Conservation (phyloP, 129 eudicot genomes). For the Smallanthus sonchifolius region DNA sequence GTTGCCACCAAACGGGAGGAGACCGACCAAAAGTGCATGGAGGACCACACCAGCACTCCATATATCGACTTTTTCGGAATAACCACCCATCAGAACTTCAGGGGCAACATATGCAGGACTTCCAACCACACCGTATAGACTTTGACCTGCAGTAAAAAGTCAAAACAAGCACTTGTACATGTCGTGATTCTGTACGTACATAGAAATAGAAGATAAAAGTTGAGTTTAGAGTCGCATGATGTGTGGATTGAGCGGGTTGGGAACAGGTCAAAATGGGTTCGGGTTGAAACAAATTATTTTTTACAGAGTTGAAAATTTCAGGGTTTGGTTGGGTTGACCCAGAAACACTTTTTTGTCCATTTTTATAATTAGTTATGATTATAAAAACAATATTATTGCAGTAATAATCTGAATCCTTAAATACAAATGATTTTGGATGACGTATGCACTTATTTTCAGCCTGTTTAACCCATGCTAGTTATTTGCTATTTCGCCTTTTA, state of each 20-base stretch:
- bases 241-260: background rate
- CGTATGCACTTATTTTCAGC: background rate
- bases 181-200: background rate
- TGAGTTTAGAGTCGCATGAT: background rate
- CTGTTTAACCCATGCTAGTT: background rate
- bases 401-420: background rate
- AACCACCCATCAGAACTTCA: constrained; percentile 40
- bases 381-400: background rate
- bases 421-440: background rate
- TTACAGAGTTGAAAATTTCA: background rate
- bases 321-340: background rate
- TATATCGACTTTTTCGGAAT: constrained; percentile 48
- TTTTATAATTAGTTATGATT: background rate
- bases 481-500: background rate
- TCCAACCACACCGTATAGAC: constrained; percentile 46
- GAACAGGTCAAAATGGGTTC: background rate
- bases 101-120: constrained; percentile 62
- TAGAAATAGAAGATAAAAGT: background rate
- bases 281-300: background rate
- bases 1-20: constrained; percentile 41
- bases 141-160: constrained; percentile 34
- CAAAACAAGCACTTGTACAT: background rate
- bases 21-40: constrained; percentile 39
- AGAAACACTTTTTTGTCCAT: background rate
- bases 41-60: constrained; percentile 62